Conservation (phyloP, 345 rosid genomes). For the Passiflora organensis region DNA sequence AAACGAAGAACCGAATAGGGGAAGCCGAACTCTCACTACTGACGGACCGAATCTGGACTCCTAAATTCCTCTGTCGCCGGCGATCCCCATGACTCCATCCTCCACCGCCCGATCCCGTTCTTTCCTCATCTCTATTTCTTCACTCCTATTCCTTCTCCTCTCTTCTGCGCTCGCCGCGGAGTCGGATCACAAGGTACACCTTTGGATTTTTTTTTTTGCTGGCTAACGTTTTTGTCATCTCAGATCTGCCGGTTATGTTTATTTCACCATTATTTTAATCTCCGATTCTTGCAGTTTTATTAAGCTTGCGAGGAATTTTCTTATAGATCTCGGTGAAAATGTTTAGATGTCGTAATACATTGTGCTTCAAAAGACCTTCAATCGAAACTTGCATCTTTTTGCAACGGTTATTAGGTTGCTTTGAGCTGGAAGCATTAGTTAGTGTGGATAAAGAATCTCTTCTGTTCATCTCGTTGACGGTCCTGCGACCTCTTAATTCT, state of each 20-base stretch:
- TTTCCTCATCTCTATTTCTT: constrained; percentile 19
- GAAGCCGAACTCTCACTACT: background rate
- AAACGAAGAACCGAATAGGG: background rate
- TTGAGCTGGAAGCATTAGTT: background rate
- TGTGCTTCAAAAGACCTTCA: background rate
- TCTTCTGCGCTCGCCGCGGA: constrained; percentile 59
- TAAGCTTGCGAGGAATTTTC: background rate
- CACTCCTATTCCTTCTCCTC: constrained; percentile 31
- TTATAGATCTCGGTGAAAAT: background rate
- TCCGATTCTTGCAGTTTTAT: background rate
- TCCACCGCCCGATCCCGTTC: constrained; percentile 26
- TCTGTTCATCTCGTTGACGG: too few relatives aligned
- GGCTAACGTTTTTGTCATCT: background rate
- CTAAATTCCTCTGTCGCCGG: constrained; percentile 48
- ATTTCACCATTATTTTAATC: constrained; percentile 21
- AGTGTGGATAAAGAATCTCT: too few relatives aligned
- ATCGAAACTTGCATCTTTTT: background rate
- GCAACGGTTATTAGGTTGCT: background rate
- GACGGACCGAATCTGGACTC: constrained; percentile 13
- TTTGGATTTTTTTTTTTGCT: too few relatives aligned
- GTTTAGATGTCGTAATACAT: background rate
- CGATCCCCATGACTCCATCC: constrained; percentile 50
- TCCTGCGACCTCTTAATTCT: too few relatives aligned
- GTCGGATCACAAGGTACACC: constrained; percentile 94
- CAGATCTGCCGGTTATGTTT: background rate